Conservation (phyloP, 345 rosid species). For the Rhizophora apiculata region DNA sequence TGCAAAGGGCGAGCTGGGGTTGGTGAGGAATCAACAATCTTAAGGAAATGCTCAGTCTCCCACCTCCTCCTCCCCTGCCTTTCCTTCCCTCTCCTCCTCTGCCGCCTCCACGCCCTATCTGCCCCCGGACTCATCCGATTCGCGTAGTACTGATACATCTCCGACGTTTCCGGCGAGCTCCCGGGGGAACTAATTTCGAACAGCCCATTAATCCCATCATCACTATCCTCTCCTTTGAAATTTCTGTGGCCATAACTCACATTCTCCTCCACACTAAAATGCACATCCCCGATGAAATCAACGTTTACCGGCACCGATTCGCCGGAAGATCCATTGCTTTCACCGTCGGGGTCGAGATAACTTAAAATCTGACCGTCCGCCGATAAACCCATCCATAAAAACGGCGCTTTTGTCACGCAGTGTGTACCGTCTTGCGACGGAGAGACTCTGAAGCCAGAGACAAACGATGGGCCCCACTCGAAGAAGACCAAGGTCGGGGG, state of each 20-base stretch:
- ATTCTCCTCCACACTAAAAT: conserved; percentile 72
- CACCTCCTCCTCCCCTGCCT: conserved; percentile 61
- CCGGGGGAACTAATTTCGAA: conserved; percentile 28
- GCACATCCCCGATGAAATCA: conserved; percentile 59
- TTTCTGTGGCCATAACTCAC: conserved; percentile 21
- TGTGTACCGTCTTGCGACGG: conserved; percentile 45
- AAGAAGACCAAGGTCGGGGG: conserved; percentile 64
- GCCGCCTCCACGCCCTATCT: conserved; percentile 57
- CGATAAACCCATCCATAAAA: conserved; percentile 56
- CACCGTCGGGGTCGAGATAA: conserved; percentile 54
- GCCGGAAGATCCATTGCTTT: conserved; percentile 21
- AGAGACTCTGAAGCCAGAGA: conserved; percentile 58
- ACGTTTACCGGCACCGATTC: conserved; percentile 57
- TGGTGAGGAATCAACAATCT: conserved; percentile 65
- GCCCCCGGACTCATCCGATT: conserved; percentile 66
- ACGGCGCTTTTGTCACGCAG: conserved; percentile 52
- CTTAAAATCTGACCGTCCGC: conserved; percentile 49
- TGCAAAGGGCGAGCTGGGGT: conserved; percentile 65
- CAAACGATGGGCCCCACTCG: conserved; percentile 82
- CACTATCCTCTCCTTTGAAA: conserved; percentile 40
- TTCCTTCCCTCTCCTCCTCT: conserved; percentile 75
- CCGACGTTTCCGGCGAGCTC: conserved; percentile 61
- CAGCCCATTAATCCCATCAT: conserved; percentile 25
- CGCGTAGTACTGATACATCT: conserved; percentile 73
- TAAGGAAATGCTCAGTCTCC: conserved; percentile 85